A percentile compares a stretch with the other conserved stretches of the same genome.
Evolutionary conservation across 2,329 filamentous ascomycete genomes (phyloP).

Genomic region (Pestalotiopsis sp.): DNA sequence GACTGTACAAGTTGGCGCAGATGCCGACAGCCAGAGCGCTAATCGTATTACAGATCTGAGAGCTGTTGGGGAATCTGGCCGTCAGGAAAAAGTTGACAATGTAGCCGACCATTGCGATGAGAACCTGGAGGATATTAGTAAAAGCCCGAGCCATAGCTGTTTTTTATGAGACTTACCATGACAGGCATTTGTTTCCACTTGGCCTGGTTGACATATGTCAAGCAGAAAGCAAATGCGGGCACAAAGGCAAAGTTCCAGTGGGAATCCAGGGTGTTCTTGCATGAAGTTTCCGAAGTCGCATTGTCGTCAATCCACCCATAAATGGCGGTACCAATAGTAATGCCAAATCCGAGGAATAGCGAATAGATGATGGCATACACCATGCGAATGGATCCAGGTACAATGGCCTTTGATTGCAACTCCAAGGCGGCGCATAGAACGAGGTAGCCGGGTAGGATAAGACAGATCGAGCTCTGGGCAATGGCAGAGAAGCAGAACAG

Average conservation of each 20-base stretch:
- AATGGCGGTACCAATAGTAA: constrained; percentile 58
- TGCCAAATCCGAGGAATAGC: constrained; percentile 70
- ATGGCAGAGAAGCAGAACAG: constrained; percentile 72
- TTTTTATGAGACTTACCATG: constrained; percentile 47
- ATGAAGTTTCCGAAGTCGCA: constrained; percentile 43
- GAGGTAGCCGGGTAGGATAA: constrained; percentile 69
- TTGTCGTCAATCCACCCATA: constrained; percentile 49
- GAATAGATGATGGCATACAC: constrained; percentile 74
- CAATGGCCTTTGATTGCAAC: constrained; percentile 66
- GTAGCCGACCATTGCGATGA: constrained; percentile 74
- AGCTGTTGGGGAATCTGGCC: constrained; percentile 64
- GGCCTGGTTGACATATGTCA: constrained; percentile 77
- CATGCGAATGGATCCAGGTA: constrained; percentile 70
- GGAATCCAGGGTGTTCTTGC: constrained; percentile 43
- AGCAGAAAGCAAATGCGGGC: constrained; percentile 65
- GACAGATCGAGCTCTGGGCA: constrained; percentile 70
- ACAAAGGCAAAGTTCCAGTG: constrained; percentile 66
- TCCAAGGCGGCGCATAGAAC: constrained; percentile 60
- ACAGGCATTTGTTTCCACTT: constrained; percentile 79
- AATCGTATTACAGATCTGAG: constrained; percentile 75
- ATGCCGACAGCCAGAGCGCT: constrained; percentile 77
- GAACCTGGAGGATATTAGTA: constrained; percentile 30
- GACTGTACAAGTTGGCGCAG: constrained; percentile 75
- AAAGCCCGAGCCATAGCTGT: background rate
- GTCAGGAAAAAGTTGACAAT: constrained; percentile 74